Conservation (phyloP, 345 rosid species). For the Brassica incana region DNA sequence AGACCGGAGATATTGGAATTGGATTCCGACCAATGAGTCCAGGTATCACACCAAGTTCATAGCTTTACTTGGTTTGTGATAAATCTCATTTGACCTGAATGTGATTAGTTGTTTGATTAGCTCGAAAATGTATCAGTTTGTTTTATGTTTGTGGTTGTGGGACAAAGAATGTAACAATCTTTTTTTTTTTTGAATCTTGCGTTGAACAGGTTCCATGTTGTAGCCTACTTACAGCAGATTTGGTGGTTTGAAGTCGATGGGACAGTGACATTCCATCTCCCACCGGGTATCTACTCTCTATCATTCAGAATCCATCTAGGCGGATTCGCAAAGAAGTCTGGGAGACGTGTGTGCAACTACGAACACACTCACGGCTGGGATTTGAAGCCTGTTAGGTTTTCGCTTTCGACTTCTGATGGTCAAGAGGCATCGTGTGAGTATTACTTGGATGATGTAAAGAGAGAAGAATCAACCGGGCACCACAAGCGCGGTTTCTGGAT, state of each 20-base stretch:
- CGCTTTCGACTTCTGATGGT: slow-evolving; percentile 68
- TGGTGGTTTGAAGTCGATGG: slow-evolving; percentile 99
- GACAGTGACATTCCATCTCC: slow-evolving; percentile 73
- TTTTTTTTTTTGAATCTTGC: not conserved
- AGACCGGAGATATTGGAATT: slow-evolving; percentile 94
- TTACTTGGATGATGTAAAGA: slow-evolving; percentile 55
- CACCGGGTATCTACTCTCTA: slow-evolving; percentile 73
- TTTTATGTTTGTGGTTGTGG: slow-evolving; percentile 5
- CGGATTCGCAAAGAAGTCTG: slow-evolving; percentile 66
- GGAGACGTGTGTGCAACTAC: slow-evolving; percentile 62
- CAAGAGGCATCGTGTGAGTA: slow-evolving; percentile 62
- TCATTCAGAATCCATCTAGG: slow-evolving; percentile 90
- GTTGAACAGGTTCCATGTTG: slow-evolving; percentile 63
- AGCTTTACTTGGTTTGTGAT: not conserved
- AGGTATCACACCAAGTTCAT: slow-evolving; percentile 48
- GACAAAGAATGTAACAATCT: not conserved
- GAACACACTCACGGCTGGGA: slow-evolving; percentile 92
- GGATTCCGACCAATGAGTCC: slow-evolving; percentile 92
- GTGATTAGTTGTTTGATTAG: slow-evolving; percentile 1
- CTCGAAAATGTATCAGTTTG: not conserved
- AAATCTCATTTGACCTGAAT: not conserved
- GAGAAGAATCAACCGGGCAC: slow-evolving; percentile 48
- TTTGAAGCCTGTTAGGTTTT: slow-evolving; percentile 68
- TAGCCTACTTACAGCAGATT: slow-evolving; percentile 88
- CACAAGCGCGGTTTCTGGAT: slow-evolving; percentile 95